Evolutionary conservation across 352 stramenopile species (phyloP).

Genomic region (Pythium folliculosum): DNA sequence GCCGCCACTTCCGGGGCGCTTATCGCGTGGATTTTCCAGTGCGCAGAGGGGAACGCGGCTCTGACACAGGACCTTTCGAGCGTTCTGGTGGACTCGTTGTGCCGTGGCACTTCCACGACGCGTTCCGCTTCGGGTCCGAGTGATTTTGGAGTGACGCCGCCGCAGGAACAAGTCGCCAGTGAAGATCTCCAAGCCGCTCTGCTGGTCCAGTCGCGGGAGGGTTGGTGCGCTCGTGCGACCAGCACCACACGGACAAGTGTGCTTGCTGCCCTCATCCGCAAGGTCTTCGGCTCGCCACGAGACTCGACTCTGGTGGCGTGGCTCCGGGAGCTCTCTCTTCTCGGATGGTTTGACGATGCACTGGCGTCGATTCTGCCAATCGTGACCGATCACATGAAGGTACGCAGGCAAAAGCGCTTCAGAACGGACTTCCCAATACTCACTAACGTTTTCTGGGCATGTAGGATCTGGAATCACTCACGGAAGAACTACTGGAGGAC

Average conservation of each 20-base stretch:
- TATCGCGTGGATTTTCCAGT: conserved; percentile 14
- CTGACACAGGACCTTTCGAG: conserved; percentile 2
- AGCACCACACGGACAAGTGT: background rate
- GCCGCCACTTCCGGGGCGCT: conserved; percentile 4
- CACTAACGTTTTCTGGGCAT: background rate
- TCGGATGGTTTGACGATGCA: conserved; percentile 24
- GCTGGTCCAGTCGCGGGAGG: conserved; percentile 9
- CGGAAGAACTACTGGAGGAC: conserved; percentile 49
- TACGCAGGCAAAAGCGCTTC: background rate
- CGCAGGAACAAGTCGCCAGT: background rate
- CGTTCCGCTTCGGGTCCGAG: background rate
- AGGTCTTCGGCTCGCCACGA: conserved; percentile 24
- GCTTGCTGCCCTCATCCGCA: conserved; percentile 6
- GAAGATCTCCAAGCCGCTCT: background rate
- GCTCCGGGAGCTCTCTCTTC: conserved; percentile 24
- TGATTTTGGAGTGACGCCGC: background rate
- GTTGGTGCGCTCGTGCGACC: conserved; percentile 18
- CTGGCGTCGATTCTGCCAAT: conserved; percentile 11
- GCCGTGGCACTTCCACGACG: background rate
- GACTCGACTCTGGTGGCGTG: conserved; percentile 25
- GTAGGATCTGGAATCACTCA: conserved; percentile 38
- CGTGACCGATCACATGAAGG: conserved; percentile 25
- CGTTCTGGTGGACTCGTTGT: conserved; percentile 13
- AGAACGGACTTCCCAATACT: background rate
- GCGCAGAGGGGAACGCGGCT: background rate